phyloP scores from a whole-genome alignment of 2,329 filamentous ascomycete species.

The Pseudocercospora macadamiae region DNA sequence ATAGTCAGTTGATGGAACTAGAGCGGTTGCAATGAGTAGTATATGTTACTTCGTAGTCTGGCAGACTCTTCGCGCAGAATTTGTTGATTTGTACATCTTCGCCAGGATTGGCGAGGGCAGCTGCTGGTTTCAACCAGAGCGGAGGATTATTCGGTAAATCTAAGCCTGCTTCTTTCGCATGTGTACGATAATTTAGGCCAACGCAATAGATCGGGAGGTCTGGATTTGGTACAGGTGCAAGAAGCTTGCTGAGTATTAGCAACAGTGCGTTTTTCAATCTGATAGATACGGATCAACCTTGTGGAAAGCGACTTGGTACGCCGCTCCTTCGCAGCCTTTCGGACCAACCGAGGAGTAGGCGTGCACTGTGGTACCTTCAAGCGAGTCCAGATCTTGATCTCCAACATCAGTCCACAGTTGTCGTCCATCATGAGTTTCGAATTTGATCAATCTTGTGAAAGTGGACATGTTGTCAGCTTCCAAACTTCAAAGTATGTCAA shows the following conservation, averaged over 20 bases:
- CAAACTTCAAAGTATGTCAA: no score
- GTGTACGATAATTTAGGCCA: slow-evolving; percentile 19
- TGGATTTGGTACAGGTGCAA: slow-evolving; percentile 10
- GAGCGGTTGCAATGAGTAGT: no score
- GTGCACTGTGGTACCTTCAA: background rate
- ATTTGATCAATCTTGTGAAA: background rate
- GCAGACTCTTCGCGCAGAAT: slow-evolving; percentile 14
- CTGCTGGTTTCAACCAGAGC: slow-evolving; percentile 19
- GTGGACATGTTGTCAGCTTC: background rate
- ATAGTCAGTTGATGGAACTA: no score
- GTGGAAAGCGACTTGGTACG: background rate
- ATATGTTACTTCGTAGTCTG: slow-evolving; percentile 19
- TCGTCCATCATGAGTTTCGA: background rate
- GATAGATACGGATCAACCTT: background rate
- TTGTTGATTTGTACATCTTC: slow-evolving; percentile 17
- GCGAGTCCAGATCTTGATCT: background rate
- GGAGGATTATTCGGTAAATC: slow-evolving; percentile 12
- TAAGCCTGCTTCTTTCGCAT: slow-evolving; percentile 13
- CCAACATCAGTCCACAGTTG: background rate
- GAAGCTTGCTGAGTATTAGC: background rate
- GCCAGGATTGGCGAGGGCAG: slow-evolving; percentile 15
- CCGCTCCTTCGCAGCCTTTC: no score
- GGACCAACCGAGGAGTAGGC: background rate
- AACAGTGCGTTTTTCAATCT: background rate
- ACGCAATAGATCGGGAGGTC: slow-evolving; percentile 18